A percentile compares a stretch with the other conserved stretches of the same genome.
Conservation (phyloP, 2,329 filamentous ascomycete genomes). For the Colletotrichum shisoi region DNA sequence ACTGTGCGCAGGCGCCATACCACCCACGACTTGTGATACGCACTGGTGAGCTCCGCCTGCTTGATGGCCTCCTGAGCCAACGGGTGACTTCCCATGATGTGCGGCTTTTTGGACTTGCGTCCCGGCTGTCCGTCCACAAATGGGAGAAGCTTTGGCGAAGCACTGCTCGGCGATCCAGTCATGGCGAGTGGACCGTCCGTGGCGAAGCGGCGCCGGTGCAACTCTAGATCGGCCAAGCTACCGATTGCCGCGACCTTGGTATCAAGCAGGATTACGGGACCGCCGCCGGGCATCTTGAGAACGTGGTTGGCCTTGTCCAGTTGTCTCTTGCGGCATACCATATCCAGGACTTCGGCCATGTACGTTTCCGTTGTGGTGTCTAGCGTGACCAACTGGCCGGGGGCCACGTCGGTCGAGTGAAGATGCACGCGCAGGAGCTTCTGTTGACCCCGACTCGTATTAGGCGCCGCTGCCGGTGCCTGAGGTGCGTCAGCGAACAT, state of each 20-base stretch:
- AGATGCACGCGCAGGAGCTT: conserved; percentile 78
- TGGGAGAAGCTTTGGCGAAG: conserved; percentile 71
- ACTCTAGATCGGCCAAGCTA: conserved; percentile 76
- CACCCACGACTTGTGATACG: conserved; percentile 76
- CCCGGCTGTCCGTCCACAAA: conserved; percentile 54
- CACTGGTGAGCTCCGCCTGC: conserved; percentile 64
- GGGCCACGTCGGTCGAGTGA: conserved; percentile 71
- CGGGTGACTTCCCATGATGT: conserved; percentile 68
- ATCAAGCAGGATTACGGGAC: conserved; percentile 77
- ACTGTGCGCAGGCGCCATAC: conserved; percentile 86
- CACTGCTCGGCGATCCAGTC: conserved; percentile 72
- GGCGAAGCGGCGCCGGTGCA: conserved; percentile 77
- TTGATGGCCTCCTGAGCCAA: conserved; percentile 70
- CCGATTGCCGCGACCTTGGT: conserved; percentile 81
- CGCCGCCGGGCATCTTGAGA: conserved; percentile 77
- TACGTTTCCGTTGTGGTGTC: conserved; percentile 85
- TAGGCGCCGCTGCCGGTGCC: conserved; percentile 53
- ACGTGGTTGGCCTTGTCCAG: conserved; percentile 82
- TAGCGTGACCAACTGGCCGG: conserved; percentile 76
- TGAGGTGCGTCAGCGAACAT: conserved; percentile 66
- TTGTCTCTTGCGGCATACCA: conserved; percentile 77
- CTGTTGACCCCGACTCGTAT: conserved; percentile 67
- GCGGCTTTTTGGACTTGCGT: conserved; percentile 62
- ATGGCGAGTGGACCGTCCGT: conserved; percentile 76
- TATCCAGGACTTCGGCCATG: conserved; percentile 80